Evolutionary conservation across 2,329 filamentous ascomycete genomes (phyloP).

Genomic region (Penicillium sumatraense): DNA sequence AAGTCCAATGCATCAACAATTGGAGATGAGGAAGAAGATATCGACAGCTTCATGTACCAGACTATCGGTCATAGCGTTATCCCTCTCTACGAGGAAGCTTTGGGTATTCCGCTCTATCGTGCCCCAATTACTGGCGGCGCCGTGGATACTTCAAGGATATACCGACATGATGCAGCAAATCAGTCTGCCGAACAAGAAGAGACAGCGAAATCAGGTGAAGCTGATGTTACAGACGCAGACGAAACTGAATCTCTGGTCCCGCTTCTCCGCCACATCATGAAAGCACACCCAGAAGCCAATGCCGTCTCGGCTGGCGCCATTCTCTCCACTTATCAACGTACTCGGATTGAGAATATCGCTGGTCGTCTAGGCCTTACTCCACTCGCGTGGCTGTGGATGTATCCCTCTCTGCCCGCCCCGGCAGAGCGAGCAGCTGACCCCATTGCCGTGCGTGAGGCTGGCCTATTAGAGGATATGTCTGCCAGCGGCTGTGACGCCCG

Average conservation of each 20-base stretch:
- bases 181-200: constrained; percentile 10
- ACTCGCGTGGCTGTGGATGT: constrained; percentile 91
- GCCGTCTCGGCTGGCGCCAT: constrained; percentile 91
- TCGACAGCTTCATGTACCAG: constrained; percentile 99
- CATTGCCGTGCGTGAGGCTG: constrained; percentile 31
- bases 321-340: constrained; percentile 92
- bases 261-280: constrained; percentile 70
- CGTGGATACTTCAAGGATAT: constrained; percentile 73
- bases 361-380: constrained; percentile 80
- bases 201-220: not conserved
- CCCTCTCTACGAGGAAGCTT: constrained; percentile 78
- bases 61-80: constrained; percentile 89
- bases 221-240: constrained; percentile 53
- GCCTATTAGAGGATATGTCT: constrained; percentile 80
- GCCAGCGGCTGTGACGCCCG: constrained; percentile 78
- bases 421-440: constrained; percentile 25
- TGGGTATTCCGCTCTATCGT: constrained; percentile 83
- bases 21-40: constrained; percentile 59
- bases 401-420: constrained; percentile 69
- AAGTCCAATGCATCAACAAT: not conserved
- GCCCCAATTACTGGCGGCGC: constrained; percentile 74
- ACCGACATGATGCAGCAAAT: constrained; percentile 49
- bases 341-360: constrained; percentile 90
- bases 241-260: constrained; percentile 88
- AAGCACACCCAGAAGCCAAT: constrained; percentile 76